Conservation (phyloP, 768 basidiomycete genomes). For the Pisolithus microcarpus region DNA sequence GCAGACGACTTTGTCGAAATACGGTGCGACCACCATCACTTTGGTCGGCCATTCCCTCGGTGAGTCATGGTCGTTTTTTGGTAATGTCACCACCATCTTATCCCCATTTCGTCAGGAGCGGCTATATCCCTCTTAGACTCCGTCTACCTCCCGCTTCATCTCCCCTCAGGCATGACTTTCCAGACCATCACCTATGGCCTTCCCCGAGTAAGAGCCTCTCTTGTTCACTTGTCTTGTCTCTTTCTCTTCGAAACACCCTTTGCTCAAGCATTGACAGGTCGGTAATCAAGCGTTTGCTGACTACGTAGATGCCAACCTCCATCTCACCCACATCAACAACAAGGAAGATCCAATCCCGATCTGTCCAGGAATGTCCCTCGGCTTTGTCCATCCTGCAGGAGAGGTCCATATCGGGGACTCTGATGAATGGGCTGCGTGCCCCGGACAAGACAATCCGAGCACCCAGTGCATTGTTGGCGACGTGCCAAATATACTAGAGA, state of each 20-base stretch:
- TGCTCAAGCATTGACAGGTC: slow-evolving; percentile 13
- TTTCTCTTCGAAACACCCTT: background rate
- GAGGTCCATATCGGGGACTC: slow-evolving; percentile 38
- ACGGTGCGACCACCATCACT: slow-evolving; percentile 30
- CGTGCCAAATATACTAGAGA: slow-evolving; percentile 35
- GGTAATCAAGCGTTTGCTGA: slow-evolving; percentile 40
- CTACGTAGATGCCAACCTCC: slow-evolving; percentile 31
- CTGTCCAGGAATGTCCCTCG: slow-evolving; percentile 26
- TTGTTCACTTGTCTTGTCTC: background rate
- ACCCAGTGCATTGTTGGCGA: slow-evolving; percentile 17
- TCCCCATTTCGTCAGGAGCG: slow-evolving; percentile 13
- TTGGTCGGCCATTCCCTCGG: slow-evolving; percentile 41
- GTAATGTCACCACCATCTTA: background rate
- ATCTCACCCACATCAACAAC: slow-evolving; percentile 44
- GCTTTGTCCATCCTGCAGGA: slow-evolving; percentile 33
- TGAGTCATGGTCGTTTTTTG: background rate
- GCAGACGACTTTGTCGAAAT: slow-evolving; percentile 27
- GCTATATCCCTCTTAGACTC: slow-evolving; percentile 42
- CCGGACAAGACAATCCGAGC: slow-evolving; percentile 55
- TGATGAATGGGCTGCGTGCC: slow-evolving; percentile 46
- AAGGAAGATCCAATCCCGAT: slow-evolving; percentile 34
- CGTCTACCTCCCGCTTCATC: slow-evolving; percentile 31
- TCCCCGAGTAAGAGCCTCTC: slow-evolving; percentile 24
- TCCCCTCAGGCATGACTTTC: slow-evolving; percentile 28
- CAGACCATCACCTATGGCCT: slow-evolving; percentile 35